A percentile compares a stretch with the other conserved stretches of the same genome.
These are phyloP conservation scores for Ostreobium quekettii DNA, from an alignment of 139 green algal genomes.

Conservation along the genomic window DNA sequence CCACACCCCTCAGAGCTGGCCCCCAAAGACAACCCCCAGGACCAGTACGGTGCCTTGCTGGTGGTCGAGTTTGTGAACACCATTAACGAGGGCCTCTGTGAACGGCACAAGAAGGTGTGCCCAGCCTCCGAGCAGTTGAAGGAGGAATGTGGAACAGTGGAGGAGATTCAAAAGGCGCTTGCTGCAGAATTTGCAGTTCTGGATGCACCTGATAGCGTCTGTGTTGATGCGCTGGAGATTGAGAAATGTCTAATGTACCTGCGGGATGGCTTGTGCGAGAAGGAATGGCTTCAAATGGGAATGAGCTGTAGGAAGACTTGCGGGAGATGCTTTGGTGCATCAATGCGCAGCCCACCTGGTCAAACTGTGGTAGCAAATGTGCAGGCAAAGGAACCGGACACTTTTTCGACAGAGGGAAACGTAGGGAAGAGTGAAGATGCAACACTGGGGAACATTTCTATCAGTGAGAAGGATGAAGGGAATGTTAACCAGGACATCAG, in stretches of 20 bases:
- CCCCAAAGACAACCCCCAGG: background rate
- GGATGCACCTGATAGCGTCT: background rate
- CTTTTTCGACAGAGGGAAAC: too few species aligned
- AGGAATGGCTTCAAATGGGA: background rate
- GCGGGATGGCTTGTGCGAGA: background rate
- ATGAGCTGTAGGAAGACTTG: background rate
- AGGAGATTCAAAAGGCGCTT: background rate
- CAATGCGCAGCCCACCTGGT: too few species aligned
- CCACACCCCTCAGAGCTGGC: background rate
- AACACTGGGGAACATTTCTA: too few species aligned
- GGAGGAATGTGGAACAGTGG: slow-evolving; percentile 11
- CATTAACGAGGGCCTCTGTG: slow-evolving; percentile 7
- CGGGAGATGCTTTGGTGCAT: background rate
- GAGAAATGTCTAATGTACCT: background rate
- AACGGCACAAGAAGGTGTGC: slow-evolving; percentile 4
- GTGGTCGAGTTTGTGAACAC: slow-evolving; percentile 11
- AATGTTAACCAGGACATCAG: too few species aligned
- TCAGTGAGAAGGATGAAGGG: too few species aligned
- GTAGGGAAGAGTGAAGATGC: too few species aligned
- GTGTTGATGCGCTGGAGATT: background rate
- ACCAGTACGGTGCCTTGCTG: slow-evolving; percentile 4
- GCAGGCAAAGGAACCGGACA: too few species aligned
- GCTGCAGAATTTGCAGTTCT: background rate
- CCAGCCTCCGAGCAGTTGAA: background rate
- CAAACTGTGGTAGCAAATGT: too few species aligned